These are phyloP conservation scores for Theobroma cacao DNA, from an alignment of 345 rosid species.

Conservation along the genomic window DNA sequence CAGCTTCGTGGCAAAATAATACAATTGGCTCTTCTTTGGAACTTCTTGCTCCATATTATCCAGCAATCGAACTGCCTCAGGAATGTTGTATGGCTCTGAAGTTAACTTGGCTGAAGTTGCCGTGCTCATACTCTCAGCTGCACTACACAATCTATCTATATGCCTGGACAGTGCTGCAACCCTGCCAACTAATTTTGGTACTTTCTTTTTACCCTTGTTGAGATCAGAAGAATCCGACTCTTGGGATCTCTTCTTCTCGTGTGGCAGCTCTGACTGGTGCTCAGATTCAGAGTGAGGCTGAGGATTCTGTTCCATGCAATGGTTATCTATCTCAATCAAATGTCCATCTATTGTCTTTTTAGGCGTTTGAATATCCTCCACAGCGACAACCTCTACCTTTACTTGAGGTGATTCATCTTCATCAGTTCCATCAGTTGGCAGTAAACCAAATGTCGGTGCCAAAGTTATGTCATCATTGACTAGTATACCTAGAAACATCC, in stretches of 20 bases:
- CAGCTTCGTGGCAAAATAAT: not conserved
- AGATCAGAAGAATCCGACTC: slow-evolving; percentile 10
- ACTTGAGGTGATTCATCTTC: slow-evolving; percentile 10
- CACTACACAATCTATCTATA: slow-evolving; percentile 15
- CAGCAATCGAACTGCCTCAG: not conserved
- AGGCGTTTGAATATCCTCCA: not conserved
- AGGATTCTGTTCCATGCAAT: slow-evolving; percentile 11
- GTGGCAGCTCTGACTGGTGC: slow-evolving; percentile 3
- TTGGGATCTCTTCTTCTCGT: not conserved
- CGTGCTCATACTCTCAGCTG: slow-evolving; percentile 12
- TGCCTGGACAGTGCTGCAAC: slow-evolving; percentile 7
- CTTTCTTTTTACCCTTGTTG: slow-evolving; percentile 13
- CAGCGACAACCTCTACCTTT: not conserved
- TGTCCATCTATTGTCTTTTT: slow-evolving; percentile 1
- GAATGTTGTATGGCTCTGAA: slow-evolving; percentile 7
- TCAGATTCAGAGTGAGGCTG: slow-evolving; percentile 12
- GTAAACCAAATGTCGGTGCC: not conserved
- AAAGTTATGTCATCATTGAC: not conserved
- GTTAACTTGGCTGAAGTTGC: slow-evolving; percentile 4
- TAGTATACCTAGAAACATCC: slow-evolving; percentile 10
- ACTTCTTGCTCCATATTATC: slow-evolving; percentile 13
- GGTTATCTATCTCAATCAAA: slow-evolving; percentile 8
- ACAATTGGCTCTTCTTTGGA: slow-evolving; percentile 10
- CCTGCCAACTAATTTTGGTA: slow-evolving; percentile 5
- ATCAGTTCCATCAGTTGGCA: not conserved